Evolutionary conservation across 495 filamentous ascomycete species (phyloP).

Genomic region (Alectoria sarmentosa): DNA sequence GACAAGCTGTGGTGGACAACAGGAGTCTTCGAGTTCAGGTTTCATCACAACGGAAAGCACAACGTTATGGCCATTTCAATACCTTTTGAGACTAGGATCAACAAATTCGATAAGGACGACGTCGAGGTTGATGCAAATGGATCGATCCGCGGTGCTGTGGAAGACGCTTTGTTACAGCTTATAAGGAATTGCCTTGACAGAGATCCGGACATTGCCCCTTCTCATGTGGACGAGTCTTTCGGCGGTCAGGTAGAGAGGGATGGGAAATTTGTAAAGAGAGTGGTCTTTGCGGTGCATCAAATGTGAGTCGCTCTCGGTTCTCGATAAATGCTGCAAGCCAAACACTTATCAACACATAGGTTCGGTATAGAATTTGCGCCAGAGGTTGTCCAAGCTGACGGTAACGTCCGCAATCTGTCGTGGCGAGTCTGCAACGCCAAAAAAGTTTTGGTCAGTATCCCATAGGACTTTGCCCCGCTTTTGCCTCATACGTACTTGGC

Average conservation of each 20-base stretch:
- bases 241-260: slow-evolving; percentile 76
- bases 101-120: slow-evolving; percentile 62
- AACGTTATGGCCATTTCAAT: slow-evolving; percentile 94
- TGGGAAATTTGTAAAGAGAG: slow-evolving; percentile 76
- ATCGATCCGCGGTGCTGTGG: slow-evolving; percentile 52
- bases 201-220: slow-evolving; percentile 86
- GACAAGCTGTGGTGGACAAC: slow-evolving; percentile 98
- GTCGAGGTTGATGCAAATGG: slow-evolving; percentile 45
- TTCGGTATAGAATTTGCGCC: slow-evolving; percentile 95
- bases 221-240: slow-evolving; percentile 70
- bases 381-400: slow-evolving; percentile 87
- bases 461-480: background rate
- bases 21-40: slow-evolving; percentile 92
- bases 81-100: slow-evolving; percentile 84
- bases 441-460: slow-evolving; percentile 72
- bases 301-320: slow-evolving; percentile 48
- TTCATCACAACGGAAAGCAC: slow-evolving; percentile 91
- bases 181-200: slow-evolving; percentile 87
- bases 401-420: slow-evolving; percentile 80
- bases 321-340: background rate
- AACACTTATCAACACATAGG: slow-evolving; percentile 30
- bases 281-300: slow-evolving; percentile 90
- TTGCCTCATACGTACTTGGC: background rate
- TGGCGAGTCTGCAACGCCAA: slow-evolving; percentile 96
- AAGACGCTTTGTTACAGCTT: slow-evolving; percentile 69